Base-by-base conservation (phyloP, 2,329 filamentous ascomycete genomes). In the Drechslerella coelobrocha region DNA sequence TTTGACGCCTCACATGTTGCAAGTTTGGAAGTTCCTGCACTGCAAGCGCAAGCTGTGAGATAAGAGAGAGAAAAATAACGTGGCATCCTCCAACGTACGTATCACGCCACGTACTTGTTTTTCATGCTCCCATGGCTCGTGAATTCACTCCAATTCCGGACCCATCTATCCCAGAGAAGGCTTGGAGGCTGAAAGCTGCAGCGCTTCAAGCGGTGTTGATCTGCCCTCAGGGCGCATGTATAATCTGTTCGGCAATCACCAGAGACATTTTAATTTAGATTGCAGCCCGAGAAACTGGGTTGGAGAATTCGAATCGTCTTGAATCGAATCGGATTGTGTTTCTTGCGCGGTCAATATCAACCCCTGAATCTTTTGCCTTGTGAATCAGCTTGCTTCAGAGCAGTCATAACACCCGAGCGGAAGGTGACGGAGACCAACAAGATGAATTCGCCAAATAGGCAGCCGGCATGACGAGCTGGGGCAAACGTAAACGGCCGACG, bases 381-480 rank as follows among this genome's bases (percentile, higher is more conserved):
- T 39, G 34, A 39, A 39, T 39, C 34, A 39, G 48, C 17, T 63
- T 17, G 4, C 14, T 56, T 39, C 34, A 53, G 17, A 50, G 27
- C 53, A 59, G 51, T 39, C 19, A 61, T 37, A 45, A 57, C 57
- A 69, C 34, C 34, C 57, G 56, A 61, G 57, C 57, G 57, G 57
- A 56, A 53, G 51, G 57, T 59, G 24, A 52, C 41, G 41, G 48
- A 45, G 56, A 47, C 34, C 31, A 31, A 51, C 29, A 23, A 27
- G 17, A 45, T 39, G 41, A 27, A 10, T 29, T 68, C 50, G 62
- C 21, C 37, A 61, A 61, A 52, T 68, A 56, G 65, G 56, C 51
- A 61, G 55, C 52, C 50, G 47, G 23, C 56, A 53, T 53, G 31
- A 61, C 31, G 23, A 53, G 6, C 29, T 52, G 41, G 52, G n/a